Conservation (phyloP, 2,329 filamentous ascomycete species). For the Ilyonectria destructans region DNA sequence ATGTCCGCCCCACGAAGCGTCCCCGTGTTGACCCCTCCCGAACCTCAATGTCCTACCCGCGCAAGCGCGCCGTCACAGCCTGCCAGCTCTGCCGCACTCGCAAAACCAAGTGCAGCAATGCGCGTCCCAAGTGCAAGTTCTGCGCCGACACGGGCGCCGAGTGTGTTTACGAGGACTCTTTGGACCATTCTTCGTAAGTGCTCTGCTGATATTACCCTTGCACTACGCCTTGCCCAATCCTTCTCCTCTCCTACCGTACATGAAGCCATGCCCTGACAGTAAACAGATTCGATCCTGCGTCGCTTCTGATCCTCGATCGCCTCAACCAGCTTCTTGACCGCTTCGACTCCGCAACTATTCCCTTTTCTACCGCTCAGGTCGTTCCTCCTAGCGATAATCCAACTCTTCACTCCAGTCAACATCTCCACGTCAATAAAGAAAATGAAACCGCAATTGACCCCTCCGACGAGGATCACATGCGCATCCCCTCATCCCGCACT, state of each 20-base stretch:
- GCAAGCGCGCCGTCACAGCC: neutral
- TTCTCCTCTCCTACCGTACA: too few relatives aligned
- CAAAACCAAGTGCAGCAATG: neutral
- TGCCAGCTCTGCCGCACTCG: neutral
- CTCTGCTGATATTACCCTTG: too few relatives aligned
- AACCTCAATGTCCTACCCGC: neutral
- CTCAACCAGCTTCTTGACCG: neutral
- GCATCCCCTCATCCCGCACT: neutral
- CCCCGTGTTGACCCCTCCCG: neutral
- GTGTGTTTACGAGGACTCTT: neutral
- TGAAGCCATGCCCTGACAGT: too few relatives aligned
- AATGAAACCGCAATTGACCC: neutral
- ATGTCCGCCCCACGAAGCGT: slow-evolving; percentile 24
- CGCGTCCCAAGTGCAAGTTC: neutral
- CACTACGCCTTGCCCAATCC: too few relatives aligned
- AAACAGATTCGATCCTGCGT: neutral
- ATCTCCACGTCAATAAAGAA: neutral
- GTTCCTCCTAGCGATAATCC: neutral
- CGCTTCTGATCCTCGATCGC: neutral
- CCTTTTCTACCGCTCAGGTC: too few relatives aligned
- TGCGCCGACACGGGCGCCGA: neutral
- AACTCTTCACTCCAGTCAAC: neutral
- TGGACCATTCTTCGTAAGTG: neutral
- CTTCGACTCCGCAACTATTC: neutral
- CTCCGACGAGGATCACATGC: neutral